These are phyloP conservation scores for Anthracocystis setariae DNA, from an alignment of 1,284 basidiomycete genomes.

Conservation along the genomic window DNA sequence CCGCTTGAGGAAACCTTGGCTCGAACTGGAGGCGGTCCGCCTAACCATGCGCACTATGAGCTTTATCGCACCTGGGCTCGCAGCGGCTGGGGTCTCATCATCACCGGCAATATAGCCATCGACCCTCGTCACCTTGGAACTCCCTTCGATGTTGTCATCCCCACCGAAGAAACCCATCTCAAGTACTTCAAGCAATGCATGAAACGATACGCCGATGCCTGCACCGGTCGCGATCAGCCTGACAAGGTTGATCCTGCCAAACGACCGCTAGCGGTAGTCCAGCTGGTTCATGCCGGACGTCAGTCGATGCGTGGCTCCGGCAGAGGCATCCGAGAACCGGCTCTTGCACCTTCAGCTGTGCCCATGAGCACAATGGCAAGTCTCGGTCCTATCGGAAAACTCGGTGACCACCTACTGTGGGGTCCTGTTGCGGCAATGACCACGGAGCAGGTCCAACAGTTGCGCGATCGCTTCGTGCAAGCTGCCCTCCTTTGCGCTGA, in stretches of 20 bases:
- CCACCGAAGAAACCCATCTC: constrained; percentile 67
- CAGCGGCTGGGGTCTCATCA: constrained; percentile 85
- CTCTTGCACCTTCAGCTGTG: constrained; percentile 80
- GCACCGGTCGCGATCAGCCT: constrained; percentile 47
- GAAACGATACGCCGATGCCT: constrained; percentile 51
- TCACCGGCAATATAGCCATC: constrained; percentile 88
- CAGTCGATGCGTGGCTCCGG: constrained; percentile 82
- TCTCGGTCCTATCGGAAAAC: constrained; percentile 32
- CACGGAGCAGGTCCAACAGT: constrained; percentile 73
- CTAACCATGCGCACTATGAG: constrained; percentile 71
- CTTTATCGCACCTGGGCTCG: constrained; percentile 83
- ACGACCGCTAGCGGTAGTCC: constrained; percentile 72
- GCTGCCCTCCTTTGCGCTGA: constrained; percentile 73
- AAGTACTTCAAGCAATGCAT: constrained; percentile 65
- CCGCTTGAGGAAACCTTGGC: constrained; percentile 64
- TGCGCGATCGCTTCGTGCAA: constrained; percentile 76
- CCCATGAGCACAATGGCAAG: constrained; percentile 70
- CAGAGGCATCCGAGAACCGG: constrained; percentile 73
- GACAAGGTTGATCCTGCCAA: constrained; percentile 63
- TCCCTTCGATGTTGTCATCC: constrained; percentile 81
- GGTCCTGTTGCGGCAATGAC: constrained; percentile 70
- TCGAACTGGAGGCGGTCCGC: constrained; percentile 55
- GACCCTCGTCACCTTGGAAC: constrained; percentile 78
- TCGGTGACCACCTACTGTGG: constrained; percentile 69
- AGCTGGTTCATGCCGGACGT: constrained; percentile 85